Percentiles rank a stretch among this genome's conserved stretches.
phyloP scores from a whole-genome alignment of 73 alveolate genomes.

The Paramecium bursaria region DNA sequence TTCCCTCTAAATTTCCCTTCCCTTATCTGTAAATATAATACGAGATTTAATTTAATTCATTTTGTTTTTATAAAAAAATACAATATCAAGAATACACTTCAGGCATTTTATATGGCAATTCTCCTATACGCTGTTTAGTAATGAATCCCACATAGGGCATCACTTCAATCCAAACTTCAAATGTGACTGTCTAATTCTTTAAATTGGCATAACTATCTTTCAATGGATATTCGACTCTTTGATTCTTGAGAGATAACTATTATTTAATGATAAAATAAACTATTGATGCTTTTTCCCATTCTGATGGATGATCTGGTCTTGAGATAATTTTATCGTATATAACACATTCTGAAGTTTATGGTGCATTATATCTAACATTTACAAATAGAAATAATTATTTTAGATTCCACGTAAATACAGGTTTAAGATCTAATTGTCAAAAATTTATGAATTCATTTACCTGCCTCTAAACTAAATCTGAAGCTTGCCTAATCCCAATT shows the following conservation, averaged over 20 bases:
- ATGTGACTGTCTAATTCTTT: conserved; percentile 39
- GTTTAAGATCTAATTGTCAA: conserved; percentile 34
- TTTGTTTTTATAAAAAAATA: conserved; percentile 37
- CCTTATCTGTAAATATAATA: too few species aligned
- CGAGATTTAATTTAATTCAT: too few species aligned
- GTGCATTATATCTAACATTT: conserved; percentile 35
- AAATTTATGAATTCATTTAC: conserved; percentile 31
- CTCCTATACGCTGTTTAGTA: conserved; percentile 25
- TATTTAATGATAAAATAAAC: neutral
- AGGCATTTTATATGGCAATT: conserved; percentile 34
- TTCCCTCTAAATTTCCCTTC: too few species aligned
- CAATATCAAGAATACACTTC: conserved; percentile 50
- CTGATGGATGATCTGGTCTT: conserved; percentile 48
- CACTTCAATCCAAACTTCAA: conserved; percentile 55
- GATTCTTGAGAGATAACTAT: conserved; percentile 4
- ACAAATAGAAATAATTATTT: conserved; percentile 38
- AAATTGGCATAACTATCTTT: conserved; percentile 22
- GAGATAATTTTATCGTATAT: conserved; percentile 37
- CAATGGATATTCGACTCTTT: conserved; percentile 54
- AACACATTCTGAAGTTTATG: conserved; percentile 29
- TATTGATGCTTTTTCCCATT: conserved; percentile 7
- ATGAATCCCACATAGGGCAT: conserved; percentile 55
- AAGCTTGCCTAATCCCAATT: conserved; percentile 54
- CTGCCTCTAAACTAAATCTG: conserved; percentile 36
- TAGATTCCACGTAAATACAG: conserved; percentile 48